Percentiles rank a stretch among this genome's conserved stretches.
Conservation (phyloP, 2,329 filamentous ascomycete genomes). For the Exophiala calicioides region DNA sequence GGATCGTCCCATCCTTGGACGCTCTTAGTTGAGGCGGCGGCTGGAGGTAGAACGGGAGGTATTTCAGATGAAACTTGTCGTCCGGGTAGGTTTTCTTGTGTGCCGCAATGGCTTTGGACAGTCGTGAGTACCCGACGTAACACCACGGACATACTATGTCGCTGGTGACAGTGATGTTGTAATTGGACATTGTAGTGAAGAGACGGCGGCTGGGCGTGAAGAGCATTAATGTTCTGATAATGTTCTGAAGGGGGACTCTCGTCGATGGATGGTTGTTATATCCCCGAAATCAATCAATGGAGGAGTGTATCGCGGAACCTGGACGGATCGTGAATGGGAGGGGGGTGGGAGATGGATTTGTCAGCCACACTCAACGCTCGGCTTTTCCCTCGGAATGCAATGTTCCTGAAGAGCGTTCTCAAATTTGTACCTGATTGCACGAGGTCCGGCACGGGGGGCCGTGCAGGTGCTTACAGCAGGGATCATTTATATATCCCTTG, state of each 20-base stretch:
- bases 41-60: constrained; percentile 80
- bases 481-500: too few species aligned
- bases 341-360: constrained; percentile 6
- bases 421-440: too few species aligned
- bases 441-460: too few species aligned
- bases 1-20: constrained; percentile 53
- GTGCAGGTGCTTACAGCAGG: too few species aligned
- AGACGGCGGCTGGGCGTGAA: constrained; percentile 14
- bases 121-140: constrained; percentile 76
- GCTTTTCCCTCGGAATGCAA: too few species aligned
- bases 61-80: constrained; percentile 72
- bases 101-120: constrained; percentile 68
- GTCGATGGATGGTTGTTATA: too few species aligned
- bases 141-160: constrained; percentile 74
- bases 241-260: too few species aligned
- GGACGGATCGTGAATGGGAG: background rate
- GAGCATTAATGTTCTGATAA: constrained; percentile 20
- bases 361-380: constrained; percentile 2
- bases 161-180: constrained; percentile 75
- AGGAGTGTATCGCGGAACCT: background rate
- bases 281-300: background rate
- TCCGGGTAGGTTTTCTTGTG: constrained; percentile 66
- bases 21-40: constrained; percentile 58
- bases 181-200: constrained; percentile 62
- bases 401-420: too few species aligned